A percentile compares a stretch with the other conserved stretches of the same genome.
These are phyloP conservation scores for Acer campestre DNA, from an alignment of 345 rosid genomes.

Conservation along the genomic window DNA sequence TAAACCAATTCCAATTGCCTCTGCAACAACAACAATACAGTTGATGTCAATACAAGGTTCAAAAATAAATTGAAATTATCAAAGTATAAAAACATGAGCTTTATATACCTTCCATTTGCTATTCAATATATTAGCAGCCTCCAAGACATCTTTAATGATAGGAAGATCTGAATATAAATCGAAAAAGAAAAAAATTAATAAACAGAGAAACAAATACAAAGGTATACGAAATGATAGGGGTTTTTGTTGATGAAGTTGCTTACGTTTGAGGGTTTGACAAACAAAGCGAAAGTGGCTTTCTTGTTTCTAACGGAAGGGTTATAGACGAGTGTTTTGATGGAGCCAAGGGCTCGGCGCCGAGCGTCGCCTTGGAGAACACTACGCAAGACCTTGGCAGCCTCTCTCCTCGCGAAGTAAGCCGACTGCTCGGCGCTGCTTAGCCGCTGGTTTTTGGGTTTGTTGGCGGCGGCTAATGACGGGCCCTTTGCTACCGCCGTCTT, in stretches of 20 bases:
- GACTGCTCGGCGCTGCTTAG: constrained; percentile 58
- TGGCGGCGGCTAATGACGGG: constrained; percentile 27
- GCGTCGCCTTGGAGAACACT: constrained; percentile 80
- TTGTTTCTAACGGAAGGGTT: constrained; percentile 79
- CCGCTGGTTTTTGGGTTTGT: constrained; percentile 15
- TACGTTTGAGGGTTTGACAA: constrained; percentile 92
- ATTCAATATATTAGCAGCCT: constrained; percentile 54
- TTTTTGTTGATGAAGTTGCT: not conserved
- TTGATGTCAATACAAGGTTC: not conserved
- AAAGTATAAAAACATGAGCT: not conserved
- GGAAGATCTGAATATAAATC: constrained; percentile 55
- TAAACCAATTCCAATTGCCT: constrained; percentile 73
- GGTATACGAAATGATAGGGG: not conserved
- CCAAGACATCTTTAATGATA: constrained; percentile 72
- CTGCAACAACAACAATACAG: constrained; percentile 40
- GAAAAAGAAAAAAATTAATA: not conserved
- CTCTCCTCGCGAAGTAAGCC: constrained; percentile 77
- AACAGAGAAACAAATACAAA: not conserved
- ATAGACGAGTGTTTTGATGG: constrained; percentile 84
- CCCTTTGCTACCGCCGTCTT: constrained; percentile 17
- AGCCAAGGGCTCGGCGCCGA: constrained; percentile 71
- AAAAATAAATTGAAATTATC: not conserved
- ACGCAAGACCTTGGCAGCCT: constrained; percentile 74
- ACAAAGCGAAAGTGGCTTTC: constrained; percentile 84
- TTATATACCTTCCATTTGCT: constrained; percentile 76